Conservation (phyloP, 1,139 yeast genomes). For the Pichia sp. region DNA sequence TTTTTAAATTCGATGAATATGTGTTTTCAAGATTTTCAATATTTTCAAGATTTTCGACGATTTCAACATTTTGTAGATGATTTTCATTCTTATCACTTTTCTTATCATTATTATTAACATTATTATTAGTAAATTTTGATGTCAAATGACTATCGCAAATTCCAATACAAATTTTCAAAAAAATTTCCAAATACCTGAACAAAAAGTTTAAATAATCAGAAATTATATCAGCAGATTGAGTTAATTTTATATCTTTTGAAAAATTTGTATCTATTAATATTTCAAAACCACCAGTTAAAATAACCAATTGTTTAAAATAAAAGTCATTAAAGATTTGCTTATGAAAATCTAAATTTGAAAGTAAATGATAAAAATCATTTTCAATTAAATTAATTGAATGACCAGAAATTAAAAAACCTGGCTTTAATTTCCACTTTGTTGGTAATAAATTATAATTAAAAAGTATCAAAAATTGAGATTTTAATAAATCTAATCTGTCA, state of each 20-base stretch:
- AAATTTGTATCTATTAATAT: conserved; percentile 24
- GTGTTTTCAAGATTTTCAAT: neutral
- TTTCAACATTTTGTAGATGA: no score
- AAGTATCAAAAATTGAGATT: conserved; percentile 26
- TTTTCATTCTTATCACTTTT: no score
- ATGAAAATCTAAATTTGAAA: conserved; percentile 26
- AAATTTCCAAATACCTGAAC: conserved; percentile 29
- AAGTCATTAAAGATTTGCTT: conserved; percentile 28
- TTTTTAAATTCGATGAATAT: conserved; percentile 10
- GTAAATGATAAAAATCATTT: conserved; percentile 28
- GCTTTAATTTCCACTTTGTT: conserved; percentile 27
- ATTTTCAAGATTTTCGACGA: no score
- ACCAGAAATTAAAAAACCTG: conserved; percentile 28
- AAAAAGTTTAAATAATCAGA: conserved; percentile 29
- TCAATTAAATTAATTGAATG: conserved; percentile 31
- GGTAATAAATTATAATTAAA: conserved; percentile 28
- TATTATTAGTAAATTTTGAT: no score
- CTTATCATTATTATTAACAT: no score
- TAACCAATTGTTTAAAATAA: conserved; percentile 29
- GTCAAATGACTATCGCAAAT: conserved; percentile 19
- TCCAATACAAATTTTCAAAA: conserved; percentile 23
- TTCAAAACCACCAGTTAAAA: conserved; percentile 30
- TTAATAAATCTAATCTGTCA: conserved; percentile 27
- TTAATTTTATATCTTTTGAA: conserved; percentile 16
- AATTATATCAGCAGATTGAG: conserved; percentile 21